Evolutionary conservation across 2,329 filamentous ascomycete genomes (phyloP), one percentile per base, ranked within the genome.

Genomic region (Knufia fluminis): DNA sequence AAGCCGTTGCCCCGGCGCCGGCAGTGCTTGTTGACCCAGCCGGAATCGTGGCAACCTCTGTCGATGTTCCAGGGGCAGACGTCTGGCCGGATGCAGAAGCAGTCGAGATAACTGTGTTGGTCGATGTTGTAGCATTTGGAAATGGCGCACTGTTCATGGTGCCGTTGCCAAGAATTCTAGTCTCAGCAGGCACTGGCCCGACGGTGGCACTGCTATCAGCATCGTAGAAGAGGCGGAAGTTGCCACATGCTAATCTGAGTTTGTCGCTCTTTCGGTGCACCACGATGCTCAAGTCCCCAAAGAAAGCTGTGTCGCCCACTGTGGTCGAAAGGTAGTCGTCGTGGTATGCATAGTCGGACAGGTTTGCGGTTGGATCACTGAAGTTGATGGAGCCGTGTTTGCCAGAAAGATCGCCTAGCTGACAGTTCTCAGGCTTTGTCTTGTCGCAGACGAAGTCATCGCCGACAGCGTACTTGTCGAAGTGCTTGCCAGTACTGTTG

Each of bases 351-450:
- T 54, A 54, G 16, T 58, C 57, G 57, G 64, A 71, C 12, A 26
- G 16, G 14, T 20, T 22, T 7, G 45, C 10, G 9, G n/a, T 23
- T 10, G 73, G 68, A 9, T 32, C 24, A 31, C 26, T 39, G 23
- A 66, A 63, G 22, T 65, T 71, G 59, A 85, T 76, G 52, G 73
- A 72, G 54, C 84, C 84, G 60, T 83, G 71, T 70, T 91, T 91
- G 62, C 86, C 86, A 58, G 78, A 77, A 49, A 89, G 71, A 63
- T 91, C 86, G 56, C 86, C 86, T 9, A 86, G 78, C 67, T 91
- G 79, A 70, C 86, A 92, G 8, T 78, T 80, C 53, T 76, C 66
- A 6, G 82, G 82, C 4, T 68, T 61, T 8, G 62, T 58, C 9
- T 67, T 32, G 60, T 87, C 72, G 67, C 86, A 91, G 3, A 74